Base-by-base conservation (phyloP, 192 early-diverging fungal genomes). In the Mortierella claussenii region DNA sequence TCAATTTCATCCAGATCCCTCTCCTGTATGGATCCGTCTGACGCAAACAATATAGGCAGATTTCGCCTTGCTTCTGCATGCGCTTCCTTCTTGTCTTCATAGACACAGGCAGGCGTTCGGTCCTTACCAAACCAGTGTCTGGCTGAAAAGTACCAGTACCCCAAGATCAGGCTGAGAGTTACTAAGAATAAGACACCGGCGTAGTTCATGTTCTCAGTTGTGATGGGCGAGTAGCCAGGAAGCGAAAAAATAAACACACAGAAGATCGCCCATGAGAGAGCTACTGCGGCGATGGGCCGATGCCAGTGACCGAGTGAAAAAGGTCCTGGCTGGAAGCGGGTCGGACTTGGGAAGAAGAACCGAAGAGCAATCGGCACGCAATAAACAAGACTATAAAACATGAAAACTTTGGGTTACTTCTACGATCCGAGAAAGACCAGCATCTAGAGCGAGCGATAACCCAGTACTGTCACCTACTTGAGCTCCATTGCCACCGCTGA, bases 201-300 rank as follows among this genome's bases (percentile, higher is more conserved):
- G 47, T 82, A 82, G 36, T 82, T 82, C 76, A 82, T 80, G 45
- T 82, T 82, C 3, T 49, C 45, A 11, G 55, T 24, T 2, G 59
- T 67, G 13, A 83, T 69, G 1, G 82, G 82, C 24, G 70, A 59
- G 3, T 28, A 24, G 0, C 61, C 59, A 0, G 81, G 81, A 8
- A 82, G 48, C 1, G 71, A 68, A 27, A 82, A 80, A 8, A 69
- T 54, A 42, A 82, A 44, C 2, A 48, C 46, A 24, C 69, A 65
- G 9, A 64, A 26, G 1, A 54, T 15, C 9, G 78, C 48, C 79
- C 80, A 83, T n/a, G n/a, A 52, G 2, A 56, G 31, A 50, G 66
- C 80, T 12, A 81, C 27, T 3, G 50, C n/a, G 12, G 54, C 67
- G 17, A 78, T 49, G 0, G 64, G 60, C 0, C 58, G 37, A 21